Evolutionary conservation across 1,284 basidiomycete species (phyloP).

Genomic region (Trichosporon asahii): DNA sequence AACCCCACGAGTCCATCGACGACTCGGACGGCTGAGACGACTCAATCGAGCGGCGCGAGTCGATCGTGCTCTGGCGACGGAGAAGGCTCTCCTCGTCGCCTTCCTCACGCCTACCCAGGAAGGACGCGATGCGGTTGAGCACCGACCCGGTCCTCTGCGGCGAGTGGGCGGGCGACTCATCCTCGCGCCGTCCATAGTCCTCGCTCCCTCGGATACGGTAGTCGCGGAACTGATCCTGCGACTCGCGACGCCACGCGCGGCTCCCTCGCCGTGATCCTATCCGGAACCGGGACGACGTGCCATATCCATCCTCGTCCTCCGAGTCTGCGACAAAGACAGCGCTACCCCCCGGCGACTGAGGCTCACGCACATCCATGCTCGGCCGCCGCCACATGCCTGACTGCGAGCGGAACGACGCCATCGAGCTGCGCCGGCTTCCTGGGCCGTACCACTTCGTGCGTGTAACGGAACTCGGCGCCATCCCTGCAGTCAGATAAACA

Average conservation of each 20-base stretch:
- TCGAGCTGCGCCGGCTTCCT: constrained; percentile 35
- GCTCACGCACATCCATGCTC: constrained; percentile 19
- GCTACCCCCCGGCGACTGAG: constrained; percentile 35
- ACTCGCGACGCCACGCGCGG: constrained; percentile 1
- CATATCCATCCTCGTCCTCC: constrained; percentile 40
- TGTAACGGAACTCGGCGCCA: constrained; percentile 43
- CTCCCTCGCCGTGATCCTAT: neutral
- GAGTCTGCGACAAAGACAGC: constrained; percentile 44
- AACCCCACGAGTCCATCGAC: constrained; percentile 47
- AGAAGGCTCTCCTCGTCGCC: constrained; percentile 23
- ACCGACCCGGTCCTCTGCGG: constrained; percentile 32
- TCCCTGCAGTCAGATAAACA: constrained; percentile 24
- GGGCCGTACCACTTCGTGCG: constrained; percentile 33
- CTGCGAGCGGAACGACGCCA: constrained; percentile 23
- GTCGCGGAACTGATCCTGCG: constrained; percentile 1
- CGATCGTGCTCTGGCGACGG: constrained; percentile 24
- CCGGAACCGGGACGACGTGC: constrained; percentile 19
- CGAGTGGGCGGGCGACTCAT: constrained; percentile 20
- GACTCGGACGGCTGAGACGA: constrained; percentile 29
- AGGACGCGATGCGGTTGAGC: constrained; percentile 46
- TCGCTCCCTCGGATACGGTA: constrained; percentile 11
- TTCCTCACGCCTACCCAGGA: constrained; percentile 42
- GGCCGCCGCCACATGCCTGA: constrained; percentile 32
- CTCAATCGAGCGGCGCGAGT: constrained; percentile 21
- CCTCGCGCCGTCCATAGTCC: constrained; percentile 24